Base-by-base conservation (phyloP, 2,329 filamentous ascomycete genomes). In the Venturia carpophila region DNA sequence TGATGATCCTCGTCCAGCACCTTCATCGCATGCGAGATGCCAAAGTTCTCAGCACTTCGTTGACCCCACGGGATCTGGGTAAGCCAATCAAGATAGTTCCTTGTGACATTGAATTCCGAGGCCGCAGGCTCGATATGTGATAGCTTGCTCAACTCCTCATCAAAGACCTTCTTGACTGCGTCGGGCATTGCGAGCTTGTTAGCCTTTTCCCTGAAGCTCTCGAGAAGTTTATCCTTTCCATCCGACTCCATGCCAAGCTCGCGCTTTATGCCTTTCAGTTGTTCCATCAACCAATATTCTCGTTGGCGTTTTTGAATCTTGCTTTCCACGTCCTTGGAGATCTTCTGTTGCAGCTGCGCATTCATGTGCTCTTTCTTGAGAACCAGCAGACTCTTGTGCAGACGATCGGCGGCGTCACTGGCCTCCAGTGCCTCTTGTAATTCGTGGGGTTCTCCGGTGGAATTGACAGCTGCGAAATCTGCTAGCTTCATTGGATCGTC, bases 351-450 rank as follows among this genome's bases (percentile, higher is more conserved):
- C 39, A 99, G 81, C 74, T 97, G 91, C 0, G 94, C 94, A 70
- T 97, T 99, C 89, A 97, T 96, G 64, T 97, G 84, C 78, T 99
- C 94, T 76, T 97, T 97, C 80, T 99, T 99, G 69, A 99, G 81
- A 1, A 97, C 90, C 55, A 93, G 85, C 2, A 99, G 80, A 0
- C 93, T 90, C 77, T 97, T 97, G 70, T 92, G 89, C 76, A 99
- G 84, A 68, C 95, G 85, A 71, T 96, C 89, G 75, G 97, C 92
- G 19, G 99, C 88, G 71, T 97, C 91, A 76, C 97, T 83, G 63
- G 89, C 90, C 66, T 90, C 88, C 1, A 99, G 80, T 0, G 97
- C 91, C 71, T 96, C 91, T 74, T 99, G 95, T 56, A 97, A 82
- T 78, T 99, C 94, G 65, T 88, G 85, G 65, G 95, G 87, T 72